Base-by-base conservation (phyloP, 1,139 yeast genomes). In the Blastobotrys capitulatus region DNA sequence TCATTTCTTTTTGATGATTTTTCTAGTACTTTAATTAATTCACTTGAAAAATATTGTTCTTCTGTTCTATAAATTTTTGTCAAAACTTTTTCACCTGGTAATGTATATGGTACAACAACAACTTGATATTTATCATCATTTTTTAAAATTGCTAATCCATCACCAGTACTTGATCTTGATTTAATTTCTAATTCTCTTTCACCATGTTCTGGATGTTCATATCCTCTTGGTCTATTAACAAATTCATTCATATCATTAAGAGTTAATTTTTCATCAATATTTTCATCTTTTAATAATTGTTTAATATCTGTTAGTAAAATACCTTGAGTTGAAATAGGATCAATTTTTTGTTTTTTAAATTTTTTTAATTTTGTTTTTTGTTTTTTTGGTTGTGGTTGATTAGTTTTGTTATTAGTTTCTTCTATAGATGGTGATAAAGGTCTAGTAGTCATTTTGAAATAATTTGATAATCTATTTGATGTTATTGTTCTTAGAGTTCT, bases 281-380 rank as follows among this genome's bases (percentile, higher is more conserved):
- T 63, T 48, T 75, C 63, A 19, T 71, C 68, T 27, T 66, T 60
- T 42, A 86, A 65, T 19, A 90, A 61, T 46, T 78, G 81, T 36
- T 78, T 74, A 53, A 92, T 86, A 64, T 92, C 97, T 55, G 72
- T 73, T 53, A 81, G 79, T 44, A 92, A 73, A 3, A 88, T 86
- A 3, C 97, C 97, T 45, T 82, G 71, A 12, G 96, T 88, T 1
- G 94, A 77, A 0, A 95, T 86, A 13, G 85, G 76, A 52, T 90
- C 97, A 10, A 77, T 76, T 9, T 74, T 76, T 58, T 83, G 83
- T 22, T 77, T 73, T 64, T 78, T 82, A 64, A 80, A 81, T 72
- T 75, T 68, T 63, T 73, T 72, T 42, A 63, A 59, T 52, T 68
- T 74, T 60, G 64, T 66, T 56, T 60, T 66, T 29, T 58, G 58